A percentile compares a stretch with the other conserved stretches of the same genome.
These are phyloP conservation scores for Adiantum capillusveneris DNA, from an alignment of 75 land plant species.

Conservation along the genomic window DNA sequence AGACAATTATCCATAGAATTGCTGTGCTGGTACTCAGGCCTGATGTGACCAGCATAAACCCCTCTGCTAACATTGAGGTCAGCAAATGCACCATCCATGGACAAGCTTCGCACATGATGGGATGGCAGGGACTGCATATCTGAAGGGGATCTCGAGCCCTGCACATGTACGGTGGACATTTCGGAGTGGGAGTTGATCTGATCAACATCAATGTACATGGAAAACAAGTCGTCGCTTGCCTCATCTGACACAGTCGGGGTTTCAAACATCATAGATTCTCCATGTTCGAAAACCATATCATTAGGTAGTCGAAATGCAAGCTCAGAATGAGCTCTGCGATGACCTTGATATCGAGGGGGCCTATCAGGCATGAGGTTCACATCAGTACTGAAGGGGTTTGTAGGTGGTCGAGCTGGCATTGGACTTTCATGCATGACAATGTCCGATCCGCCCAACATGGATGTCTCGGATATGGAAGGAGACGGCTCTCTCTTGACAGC, in stretches of 20 bases:
- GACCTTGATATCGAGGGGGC: slow-evolving; percentile 68
- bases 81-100: slow-evolving; percentile 33
- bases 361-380: slow-evolving; percentile 79
- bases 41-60: not conserved
- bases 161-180: no score
- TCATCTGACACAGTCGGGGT: slow-evolving; percentile 16
- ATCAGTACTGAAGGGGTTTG: slow-evolving; percentile 62
- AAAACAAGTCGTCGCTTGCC: slow-evolving; percentile 20
- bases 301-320: slow-evolving; percentile 78
- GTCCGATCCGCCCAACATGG: no score
- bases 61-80: slow-evolving; percentile 10
- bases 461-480: no score
- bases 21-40: no score
- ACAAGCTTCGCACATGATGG: slow-evolving; percentile 33
- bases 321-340: slow-evolving; percentile 93
- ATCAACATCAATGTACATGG: slow-evolving; percentile 26
- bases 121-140: no score
- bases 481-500: no score
- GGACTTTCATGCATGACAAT: no score
- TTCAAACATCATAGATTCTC: slow-evolving; percentile 40
- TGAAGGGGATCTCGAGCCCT: no score
- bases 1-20: no score
- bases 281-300: slow-evolving; percentile 47
- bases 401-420: no score
- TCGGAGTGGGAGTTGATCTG: slow-evolving; percentile 10